Evolutionary conservation across 441 rosid genomes (phyloP).

Genomic region (Croton setiger): DNA sequence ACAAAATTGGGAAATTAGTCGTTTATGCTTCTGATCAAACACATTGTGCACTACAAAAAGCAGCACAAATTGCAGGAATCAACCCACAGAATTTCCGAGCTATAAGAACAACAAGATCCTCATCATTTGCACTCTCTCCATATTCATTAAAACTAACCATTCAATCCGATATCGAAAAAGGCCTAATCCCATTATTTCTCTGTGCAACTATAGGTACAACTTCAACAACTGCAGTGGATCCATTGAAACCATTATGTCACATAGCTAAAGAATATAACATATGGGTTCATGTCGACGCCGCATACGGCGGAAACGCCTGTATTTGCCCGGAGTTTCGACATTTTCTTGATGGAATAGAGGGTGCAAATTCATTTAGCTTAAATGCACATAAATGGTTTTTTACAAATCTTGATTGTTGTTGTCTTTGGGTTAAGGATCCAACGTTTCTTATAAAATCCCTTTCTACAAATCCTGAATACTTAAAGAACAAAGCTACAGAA

Average conservation of each 20-base stretch:
- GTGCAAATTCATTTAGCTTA: conserved; percentile 36
- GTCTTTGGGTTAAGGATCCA: conserved; percentile 40
- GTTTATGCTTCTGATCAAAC: conserved; percentile 50
- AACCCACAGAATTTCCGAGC: conserved; percentile 25
- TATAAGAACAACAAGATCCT: conserved; percentile 15
- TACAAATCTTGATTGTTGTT: conserved; percentile 35
- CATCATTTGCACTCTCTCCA: conserved; percentile 25
- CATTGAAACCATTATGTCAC: conserved; percentile 23
- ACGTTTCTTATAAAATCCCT: conserved; percentile 24
- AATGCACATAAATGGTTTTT: conserved; percentile 47
- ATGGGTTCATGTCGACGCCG: conserved; percentile 49
- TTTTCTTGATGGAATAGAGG: conserved; percentile 38
- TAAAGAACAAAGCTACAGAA: conserved; percentile 31
- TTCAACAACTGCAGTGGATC: conserved; percentile 39
- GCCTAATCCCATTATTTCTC: conserved; percentile 34
- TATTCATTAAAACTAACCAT: conserved; percentile 5
- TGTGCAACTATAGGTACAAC: conserved; percentile 42
- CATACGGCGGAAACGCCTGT: conserved; percentile 39
- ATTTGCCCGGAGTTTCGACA: conserved; percentile 46
- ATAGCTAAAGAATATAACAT: conserved; percentile 27
- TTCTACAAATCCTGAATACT: conserved; percentile 34
- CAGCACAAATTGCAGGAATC: conserved; percentile 36
- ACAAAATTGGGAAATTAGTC: conserved; percentile 27
- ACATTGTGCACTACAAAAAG: conserved; percentile 33
- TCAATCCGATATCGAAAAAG: conserved; percentile 28